Evolutionary conservation across 2,329 filamentous ascomycete species (phyloP), one percentile per base, ranked within the genome.

Genomic region (Tolypocladium paradoxum): DNA sequence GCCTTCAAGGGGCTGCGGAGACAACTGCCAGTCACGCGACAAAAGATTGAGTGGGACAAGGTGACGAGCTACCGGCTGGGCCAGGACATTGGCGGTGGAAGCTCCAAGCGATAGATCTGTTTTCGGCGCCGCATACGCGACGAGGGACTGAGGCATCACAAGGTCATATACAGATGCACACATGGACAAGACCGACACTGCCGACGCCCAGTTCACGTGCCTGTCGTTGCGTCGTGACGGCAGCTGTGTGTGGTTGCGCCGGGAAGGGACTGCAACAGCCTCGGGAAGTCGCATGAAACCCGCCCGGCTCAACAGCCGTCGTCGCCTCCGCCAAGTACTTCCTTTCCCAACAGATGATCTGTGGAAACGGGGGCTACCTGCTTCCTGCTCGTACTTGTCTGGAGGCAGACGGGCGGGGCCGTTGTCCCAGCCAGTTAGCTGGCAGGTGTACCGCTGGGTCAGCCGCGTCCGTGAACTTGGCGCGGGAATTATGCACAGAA

Each of bases 1-100:
- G 89, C 90, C 1, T 99, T 99, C 74, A 99, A 97, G 81, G 83
- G 85, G 2, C 72, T 99, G 68, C 83, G 93, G 65, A 83, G 93
- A 71, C 93, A 97, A 73, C 75, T 99, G 67, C 93, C 93, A 0
- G 90, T 99, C 55, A 99, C 93, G 57, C 84, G 93, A 66, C 93
- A 99, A 76, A 96, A 96, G 80, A 92, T 99, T 62, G 93, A 99
- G 73, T 99, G 93, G 93, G 92, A 99, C 71, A 96, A 96, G 77
- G 89, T 99, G 60, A 87, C 89, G 47, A 90, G 90, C 61, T 99
- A 99, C 74, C 79, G 90, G 56, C 76, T 95, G 61, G 87, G 88
- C 29, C 86, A 90, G 70, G 87, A 89, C 65, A 88, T 90, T 68
- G 84, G 85, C 20, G 85, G 85, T 49, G 83, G 83, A 51, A 82